Percentiles rank a stretch among this genome's conserved stretches.
Evolutionary conservation across 208 protist genomes (phyloP).

Genomic region (Acanthamoeba divionensis): DNA sequence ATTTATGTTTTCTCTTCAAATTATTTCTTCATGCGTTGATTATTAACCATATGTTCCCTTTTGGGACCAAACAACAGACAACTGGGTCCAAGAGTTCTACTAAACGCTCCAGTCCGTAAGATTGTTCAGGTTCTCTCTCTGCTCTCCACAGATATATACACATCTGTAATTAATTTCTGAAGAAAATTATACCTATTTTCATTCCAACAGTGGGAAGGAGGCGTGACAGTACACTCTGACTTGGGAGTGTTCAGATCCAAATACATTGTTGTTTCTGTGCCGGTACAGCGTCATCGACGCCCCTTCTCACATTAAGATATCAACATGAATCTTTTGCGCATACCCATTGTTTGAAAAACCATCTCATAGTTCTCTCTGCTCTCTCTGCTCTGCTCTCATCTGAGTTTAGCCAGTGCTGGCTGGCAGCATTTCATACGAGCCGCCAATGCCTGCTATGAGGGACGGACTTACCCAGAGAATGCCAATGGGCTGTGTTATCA

Average conservation of each 20-base stretch:
- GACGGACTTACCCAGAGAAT: slow-evolving; percentile 11
- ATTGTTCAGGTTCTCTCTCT: background rate
- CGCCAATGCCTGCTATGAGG: slow-evolving; percentile 14
- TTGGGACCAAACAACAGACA: background rate
- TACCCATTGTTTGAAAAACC: too few species aligned
- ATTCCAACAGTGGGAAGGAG: background rate
- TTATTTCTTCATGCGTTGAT: background rate
- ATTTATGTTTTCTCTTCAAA: background rate
- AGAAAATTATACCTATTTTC: background rate
- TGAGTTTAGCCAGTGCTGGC: background rate
- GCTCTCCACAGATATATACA: background rate
- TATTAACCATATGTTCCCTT: background rate
- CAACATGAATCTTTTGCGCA: too few species aligned
- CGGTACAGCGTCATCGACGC: too few species aligned
- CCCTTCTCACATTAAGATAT: too few species aligned
- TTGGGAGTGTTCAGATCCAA: background rate
- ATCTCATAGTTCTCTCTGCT: too few species aligned
- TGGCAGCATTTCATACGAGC: background rate
- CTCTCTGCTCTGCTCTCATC: too few species aligned
- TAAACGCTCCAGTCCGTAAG: slow-evolving; percentile 34
- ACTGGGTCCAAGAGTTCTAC: slow-evolving; percentile 5
- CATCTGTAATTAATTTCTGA: background rate
- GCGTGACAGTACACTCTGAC: slow-evolving; percentile 17
- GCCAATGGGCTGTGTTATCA: slow-evolving; percentile 65
- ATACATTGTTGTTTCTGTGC: slow-evolving; percentile 19